phyloP scores from a whole-genome alignment of 139 green algal genomes.

The Coelastrella sp. region DNA sequence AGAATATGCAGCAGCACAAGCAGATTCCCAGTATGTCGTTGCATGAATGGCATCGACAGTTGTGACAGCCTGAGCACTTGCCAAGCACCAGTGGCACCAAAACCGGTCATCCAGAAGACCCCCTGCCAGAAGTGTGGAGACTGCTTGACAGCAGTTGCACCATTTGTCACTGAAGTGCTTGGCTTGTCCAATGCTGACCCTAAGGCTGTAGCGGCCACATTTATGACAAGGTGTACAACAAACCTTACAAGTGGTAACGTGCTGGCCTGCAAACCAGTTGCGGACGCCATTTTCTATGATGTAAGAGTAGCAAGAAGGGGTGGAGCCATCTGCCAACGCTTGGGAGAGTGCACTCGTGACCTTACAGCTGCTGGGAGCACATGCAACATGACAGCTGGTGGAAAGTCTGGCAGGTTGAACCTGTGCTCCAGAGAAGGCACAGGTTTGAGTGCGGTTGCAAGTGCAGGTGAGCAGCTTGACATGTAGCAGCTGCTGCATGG shows the following conservation, averaged over 20 bases:
- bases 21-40: background rate
- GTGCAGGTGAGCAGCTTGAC: background rate
- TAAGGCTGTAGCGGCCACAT: background rate
- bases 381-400: conserved; percentile 8
- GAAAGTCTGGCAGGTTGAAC: background rate
- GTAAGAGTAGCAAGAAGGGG: background rate
- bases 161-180: background rate
- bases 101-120: background rate
- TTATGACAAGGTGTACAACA: background rate
- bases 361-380: background rate
- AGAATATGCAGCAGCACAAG: background rate
- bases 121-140: conserved; percentile 2
- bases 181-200: background rate
- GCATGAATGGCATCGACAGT: conserved; percentile 6
- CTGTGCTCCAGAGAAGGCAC: background rate
- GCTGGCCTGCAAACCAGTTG: background rate
- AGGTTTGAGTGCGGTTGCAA: background rate
- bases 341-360: conserved; percentile 2
- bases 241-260: background rate
- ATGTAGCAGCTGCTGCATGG: no score
- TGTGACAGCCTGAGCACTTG: conserved; percentile 3
- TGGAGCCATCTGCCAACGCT: background rate
- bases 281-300: background rate
- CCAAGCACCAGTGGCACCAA: background rate
- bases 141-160: background rate